Conservation (phyloP, 805 yeast genomes). For the Cyberlindnera samutprakarnensis region DNA sequence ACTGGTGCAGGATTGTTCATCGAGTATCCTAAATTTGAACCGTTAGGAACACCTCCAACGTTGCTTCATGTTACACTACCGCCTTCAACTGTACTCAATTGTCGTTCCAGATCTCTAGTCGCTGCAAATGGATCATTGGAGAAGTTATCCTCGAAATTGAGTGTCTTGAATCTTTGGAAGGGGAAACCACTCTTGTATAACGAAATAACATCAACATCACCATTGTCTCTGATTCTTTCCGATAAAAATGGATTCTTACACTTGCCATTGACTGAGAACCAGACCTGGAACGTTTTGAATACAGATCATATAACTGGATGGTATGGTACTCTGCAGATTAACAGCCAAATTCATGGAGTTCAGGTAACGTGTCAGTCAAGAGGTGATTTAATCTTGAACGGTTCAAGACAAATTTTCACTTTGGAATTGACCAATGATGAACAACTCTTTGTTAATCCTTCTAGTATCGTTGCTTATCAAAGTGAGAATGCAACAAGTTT, state of each 20-base stretch:
- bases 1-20: conserved; percentile 26
- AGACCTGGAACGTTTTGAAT: conserved; percentile 12
- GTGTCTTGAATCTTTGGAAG: conserved; percentile 7
- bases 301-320: conserved; percentile 12
- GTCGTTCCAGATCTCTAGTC: conserved; percentile 14
- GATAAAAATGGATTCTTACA: conserved; percentile 10
- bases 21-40: conserved; percentile 23
- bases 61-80: conserved; percentile 21
- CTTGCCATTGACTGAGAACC: conserved; percentile 6
- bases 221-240: conserved; percentile 12
- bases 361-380: conserved; percentile 10
- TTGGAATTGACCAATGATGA: conserved; percentile 19
- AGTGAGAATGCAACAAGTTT: conserved; percentile 1
- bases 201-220: conserved; percentile 11
- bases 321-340: conserved; percentile 14
- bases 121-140: conserved; percentile 16
- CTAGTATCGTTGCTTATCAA: conserved; percentile 11
- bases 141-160: conserved; percentile 3
- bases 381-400: conserved; percentile 25
- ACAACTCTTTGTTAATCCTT: conserved; percentile 15
- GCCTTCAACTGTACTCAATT: conserved; percentile 16
- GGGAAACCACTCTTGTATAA: conserved; percentile 11
- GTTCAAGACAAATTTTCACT: conserved; percentile 24
- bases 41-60: conserved; percentile 22
- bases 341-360: conserved; percentile 1